These are phyloP conservation scores for Physcomitrellopsis africana DNA, from an alignment of 225 moss, liverwort and hornwort species.

Conservation along the genomic window DNA sequence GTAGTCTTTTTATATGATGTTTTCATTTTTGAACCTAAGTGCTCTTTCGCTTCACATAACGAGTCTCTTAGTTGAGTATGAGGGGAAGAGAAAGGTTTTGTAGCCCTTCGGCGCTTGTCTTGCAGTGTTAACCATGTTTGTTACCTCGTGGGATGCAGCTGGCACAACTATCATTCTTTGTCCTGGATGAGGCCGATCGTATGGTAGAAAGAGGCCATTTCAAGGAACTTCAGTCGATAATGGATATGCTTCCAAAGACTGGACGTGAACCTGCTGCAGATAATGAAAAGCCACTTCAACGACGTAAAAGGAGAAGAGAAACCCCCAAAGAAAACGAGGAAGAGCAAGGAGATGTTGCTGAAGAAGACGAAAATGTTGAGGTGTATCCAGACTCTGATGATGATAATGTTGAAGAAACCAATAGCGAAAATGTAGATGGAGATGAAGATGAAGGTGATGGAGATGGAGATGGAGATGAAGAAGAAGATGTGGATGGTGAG, in stretches of 20 bases:
- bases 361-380: slow-evolving; percentile 39
- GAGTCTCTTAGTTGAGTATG: not conserved
- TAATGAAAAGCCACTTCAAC: slow-evolving; percentile 26
- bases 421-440: not conserved
- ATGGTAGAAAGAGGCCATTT: slow-evolving; percentile 99
- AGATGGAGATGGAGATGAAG: slow-evolving; percentile 21
- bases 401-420: slow-evolving; percentile 27
- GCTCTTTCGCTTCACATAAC: not conserved
- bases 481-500: slow-evolving; percentile 28
- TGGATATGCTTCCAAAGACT: slow-evolving; percentile 78
- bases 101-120: not conserved
- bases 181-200: slow-evolving; percentile 98
- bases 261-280: slow-evolving; percentile 23
- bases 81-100: slow-evolving; percentile 11
- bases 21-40: not conserved
- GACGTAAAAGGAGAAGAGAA: slow-evolving; percentile 43
- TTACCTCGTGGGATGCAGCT: slow-evolving; percentile 51
- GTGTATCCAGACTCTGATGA: slow-evolving; percentile 56
- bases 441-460: slow-evolving; percentile 30
- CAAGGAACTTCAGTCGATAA: slow-evolving; percentile 89
- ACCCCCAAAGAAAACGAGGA: slow-evolving; percentile 27
- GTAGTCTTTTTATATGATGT: not conserved
- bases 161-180: slow-evolving; percentile 85
- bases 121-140: slow-evolving; percentile 16
- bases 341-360: slow-evolving; percentile 30